Conservation (phyloP, 352 stramenopile species). For the Pythium oligandrum region DNA sequence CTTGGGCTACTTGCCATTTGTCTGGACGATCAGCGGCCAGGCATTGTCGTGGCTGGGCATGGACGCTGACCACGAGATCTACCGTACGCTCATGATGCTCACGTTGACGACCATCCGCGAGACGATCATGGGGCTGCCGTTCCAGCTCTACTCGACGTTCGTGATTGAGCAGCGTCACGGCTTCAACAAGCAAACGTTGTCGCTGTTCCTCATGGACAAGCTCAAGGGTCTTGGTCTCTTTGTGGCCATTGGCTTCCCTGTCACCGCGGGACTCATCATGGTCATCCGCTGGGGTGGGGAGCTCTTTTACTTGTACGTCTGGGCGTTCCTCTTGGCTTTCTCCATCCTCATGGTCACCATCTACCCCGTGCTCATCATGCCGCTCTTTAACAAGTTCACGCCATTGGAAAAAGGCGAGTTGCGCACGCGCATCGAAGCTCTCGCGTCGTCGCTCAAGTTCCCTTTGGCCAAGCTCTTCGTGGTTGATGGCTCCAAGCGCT, state of each 20-base stretch:
- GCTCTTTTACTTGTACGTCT: conserved; percentile 92
- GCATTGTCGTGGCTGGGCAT: conserved; percentile 53
- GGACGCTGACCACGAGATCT: conserved; percentile 80
- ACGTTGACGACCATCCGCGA: conserved; percentile 62
- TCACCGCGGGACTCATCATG: conserved; percentile 56
- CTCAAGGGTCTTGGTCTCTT: conserved; percentile 91
- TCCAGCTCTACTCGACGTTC: conserved; percentile 93
- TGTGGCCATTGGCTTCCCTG: conserved; percentile 66
- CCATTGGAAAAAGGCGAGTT: conserved; percentile 85
- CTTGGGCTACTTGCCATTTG: conserved; percentile 90
- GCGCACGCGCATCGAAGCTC: conserved; percentile 89
- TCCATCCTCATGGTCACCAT: conserved; percentile 95
- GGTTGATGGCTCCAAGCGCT: conserved; percentile 96
- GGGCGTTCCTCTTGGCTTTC: conserved; percentile 93
- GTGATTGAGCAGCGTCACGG: conserved; percentile 95
- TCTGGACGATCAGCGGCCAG: conserved; percentile 86
- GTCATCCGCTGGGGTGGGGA: conserved; percentile 72
- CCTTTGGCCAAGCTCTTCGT: conserved; percentile 97
- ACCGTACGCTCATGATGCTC: conserved; percentile 65
- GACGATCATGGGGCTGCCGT: conserved; percentile 55
- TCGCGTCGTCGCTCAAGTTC: conserved; percentile 90
- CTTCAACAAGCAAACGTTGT: conserved; percentile 97
- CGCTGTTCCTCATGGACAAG: conserved; percentile 95
- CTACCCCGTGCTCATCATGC: conserved; percentile 95
- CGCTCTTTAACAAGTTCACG: conserved; percentile 97